Percentiles rank a stretch among this genome's conserved stretches.
Evolutionary conservation across 73 alveolate genomes (phyloP).

Genomic region (Tetrahymena borealis): DNA sequence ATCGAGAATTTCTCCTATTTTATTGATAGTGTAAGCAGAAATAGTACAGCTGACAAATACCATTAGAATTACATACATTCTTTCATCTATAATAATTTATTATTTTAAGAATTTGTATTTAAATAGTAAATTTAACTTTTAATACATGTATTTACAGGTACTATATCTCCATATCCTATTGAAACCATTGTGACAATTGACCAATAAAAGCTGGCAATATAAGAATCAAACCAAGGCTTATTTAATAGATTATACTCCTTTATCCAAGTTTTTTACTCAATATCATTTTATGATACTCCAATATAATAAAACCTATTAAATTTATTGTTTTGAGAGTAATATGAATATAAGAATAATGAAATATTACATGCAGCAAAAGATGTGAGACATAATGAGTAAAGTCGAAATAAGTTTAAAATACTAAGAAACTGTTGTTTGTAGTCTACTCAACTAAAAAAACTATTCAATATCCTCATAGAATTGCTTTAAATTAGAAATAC

Average conservation of each 20-base stretch:
- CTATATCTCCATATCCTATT: background rate
- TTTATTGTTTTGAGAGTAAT: no score
- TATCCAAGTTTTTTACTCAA: background rate
- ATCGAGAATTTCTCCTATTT: slow-evolving; percentile 25
- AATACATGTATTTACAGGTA: background rate
- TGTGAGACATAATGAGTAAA: background rate
- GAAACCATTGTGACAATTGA: background rate
- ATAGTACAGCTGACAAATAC: slow-evolving; percentile 15
- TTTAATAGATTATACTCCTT: background rate
- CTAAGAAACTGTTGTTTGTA: background rate
- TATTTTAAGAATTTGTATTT: background rate
- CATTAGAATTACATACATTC: slow-evolving; percentile 23
- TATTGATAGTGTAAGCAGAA: slow-evolving; percentile 23
- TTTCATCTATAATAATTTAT: background rate
- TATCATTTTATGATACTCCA: background rate
- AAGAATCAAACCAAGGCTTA: background rate
- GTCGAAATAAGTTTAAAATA: background rate
- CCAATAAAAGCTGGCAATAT: background rate
- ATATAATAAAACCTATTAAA: background rate
- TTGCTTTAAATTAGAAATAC: background rate
- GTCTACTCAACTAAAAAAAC: background rate
- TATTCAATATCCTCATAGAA: background rate
- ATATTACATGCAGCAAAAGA: background rate
- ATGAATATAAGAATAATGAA: background rate
- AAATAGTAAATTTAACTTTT: background rate